Percentiles rank a stretch among this genome's conserved stretches.
phyloP scores from a whole-genome alignment of 306 rosid genomes.

The Lablab purpureus region DNA sequence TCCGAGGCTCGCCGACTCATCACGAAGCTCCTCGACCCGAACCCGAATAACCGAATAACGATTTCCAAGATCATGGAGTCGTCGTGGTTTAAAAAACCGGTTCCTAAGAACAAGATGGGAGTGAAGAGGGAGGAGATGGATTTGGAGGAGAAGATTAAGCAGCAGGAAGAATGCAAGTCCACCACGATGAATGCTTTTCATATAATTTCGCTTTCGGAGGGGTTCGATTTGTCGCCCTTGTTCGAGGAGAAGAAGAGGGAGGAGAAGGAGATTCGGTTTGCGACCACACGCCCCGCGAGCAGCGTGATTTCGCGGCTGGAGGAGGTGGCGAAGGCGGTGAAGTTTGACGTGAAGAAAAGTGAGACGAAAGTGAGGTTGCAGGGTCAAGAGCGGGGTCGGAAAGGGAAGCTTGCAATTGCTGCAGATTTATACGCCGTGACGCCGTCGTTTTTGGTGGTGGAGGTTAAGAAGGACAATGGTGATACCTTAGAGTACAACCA shows the following conservation, averaged over 20 bases:
- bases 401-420: slow-evolving; percentile 74
- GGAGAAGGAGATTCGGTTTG: slow-evolving; percentile 76
- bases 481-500: slow-evolving; percentile 82
- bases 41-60: slow-evolving; percentile 61
- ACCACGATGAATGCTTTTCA: slow-evolving; percentile 78
- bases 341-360: slow-evolving; percentile 71
- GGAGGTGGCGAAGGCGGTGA: slow-evolving; percentile 69
- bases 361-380: slow-evolving; percentile 71
- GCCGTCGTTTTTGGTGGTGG: slow-evolving; percentile 79
- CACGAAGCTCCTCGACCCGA: slow-evolving; percentile 81
- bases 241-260: slow-evolving; percentile 80
- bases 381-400: slow-evolving; percentile 66
- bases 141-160: slow-evolving; percentile 35
- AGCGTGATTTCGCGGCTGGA: slow-evolving; percentile 77
- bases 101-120: slow-evolving; percentile 41
- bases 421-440: slow-evolving; percentile 76
- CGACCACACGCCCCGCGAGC: slow-evolving; percentile 72
- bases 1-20: slow-evolving; percentile 68
- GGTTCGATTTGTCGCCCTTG: slow-evolving; percentile 77
- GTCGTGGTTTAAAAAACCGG: slow-evolving; percentile 67
- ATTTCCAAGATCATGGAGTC: slow-evolving; percentile 66
- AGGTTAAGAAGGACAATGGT: slow-evolving; percentile 80
- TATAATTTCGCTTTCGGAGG: slow-evolving; percentile 71
- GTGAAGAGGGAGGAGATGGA: slow-evolving; percentile 42
- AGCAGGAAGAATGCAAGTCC: slow-evolving; percentile 35